Evolutionary conservation across 2,329 filamentous ascomycete genomes (phyloP), one percentile per base, ranked within the genome.

Genomic region (Lecanicillium sp.): DNA sequence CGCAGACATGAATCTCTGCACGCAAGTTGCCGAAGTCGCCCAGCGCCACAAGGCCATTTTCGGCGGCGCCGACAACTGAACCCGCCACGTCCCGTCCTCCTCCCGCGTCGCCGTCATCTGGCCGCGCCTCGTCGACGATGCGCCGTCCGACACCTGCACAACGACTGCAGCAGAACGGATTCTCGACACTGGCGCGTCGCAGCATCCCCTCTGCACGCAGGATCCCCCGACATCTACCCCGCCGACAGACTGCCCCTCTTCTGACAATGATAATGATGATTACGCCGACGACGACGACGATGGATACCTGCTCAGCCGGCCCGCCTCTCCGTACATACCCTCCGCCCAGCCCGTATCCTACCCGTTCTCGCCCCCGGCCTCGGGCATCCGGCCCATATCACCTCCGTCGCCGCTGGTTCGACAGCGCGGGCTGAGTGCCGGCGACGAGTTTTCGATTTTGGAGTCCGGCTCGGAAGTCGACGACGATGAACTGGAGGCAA

Each of bases 11-110:
- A 75, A 74, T 45, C 77, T 88, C 27, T 85, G 83, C 51, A 82
- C 87, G 49, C 80, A 84, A 0, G 86, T 96, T 3, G 90, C 95
- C 14, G 87, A 96, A 50, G 84, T 82, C 29, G 93, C 89, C 27
- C 90, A 96, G 67, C 78, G 83, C 42, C 81, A 89, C 62, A 87
- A 85, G 60, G 73, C 81, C 52, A 84, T 97, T 44, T 96, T 96
- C 63, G 58, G 69, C 29, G 90, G 87, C 60, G n/a, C n/a, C n/a
- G 77, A 79, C 47, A 62, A 67, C 56, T 68, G 63, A 68, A 54
- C 60, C 47, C 55, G 56, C 57, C 59, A 56, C 58, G 57, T 52
- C 58, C 58, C 54, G 57, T 58, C 56, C 44, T 50, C 58, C 55
- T 47, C 57, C 48, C 67, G 61, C 54, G 62, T 68, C 51, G 65